These are phyloP conservation scores for Colletotrichum cuscutae DNA, from an alignment of 2,329 filamentous ascomycete species.

Conservation along the genomic window DNA sequence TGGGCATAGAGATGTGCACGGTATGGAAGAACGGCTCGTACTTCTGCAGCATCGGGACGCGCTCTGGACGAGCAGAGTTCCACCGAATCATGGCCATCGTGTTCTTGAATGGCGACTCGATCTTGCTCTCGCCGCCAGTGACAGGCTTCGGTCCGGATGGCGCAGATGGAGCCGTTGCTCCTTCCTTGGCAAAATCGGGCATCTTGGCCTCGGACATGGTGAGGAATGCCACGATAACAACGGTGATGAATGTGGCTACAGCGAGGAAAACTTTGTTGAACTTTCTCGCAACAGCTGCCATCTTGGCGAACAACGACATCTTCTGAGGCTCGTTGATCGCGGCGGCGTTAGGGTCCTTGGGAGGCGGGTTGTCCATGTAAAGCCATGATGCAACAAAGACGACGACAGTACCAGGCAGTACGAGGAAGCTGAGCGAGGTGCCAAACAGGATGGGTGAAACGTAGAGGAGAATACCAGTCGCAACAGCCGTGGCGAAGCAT, in stretches of 20 bases:
- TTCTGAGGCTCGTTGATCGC: constrained; percentile 26
- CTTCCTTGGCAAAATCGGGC: constrained; percentile 33
- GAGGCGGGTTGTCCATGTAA: constrained; percentile 43
- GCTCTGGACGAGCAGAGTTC: constrained; percentile 41
- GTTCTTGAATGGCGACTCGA: constrained; percentile 42
- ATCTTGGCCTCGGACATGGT: constrained; percentile 36
- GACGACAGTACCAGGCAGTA: constrained; percentile 42
- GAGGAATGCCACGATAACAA: constrained; percentile 37
- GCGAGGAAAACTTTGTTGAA: constrained; percentile 32
- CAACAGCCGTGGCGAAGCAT: constrained; percentile 45
- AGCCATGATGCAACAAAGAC: constrained; percentile 45
- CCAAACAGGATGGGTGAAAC: constrained; percentile 44
- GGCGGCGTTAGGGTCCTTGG: constrained; percentile 35
- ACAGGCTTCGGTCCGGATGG: constrained; percentile 13
- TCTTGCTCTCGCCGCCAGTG: constrained; percentile 23
- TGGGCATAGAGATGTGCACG: constrained; percentile 42
- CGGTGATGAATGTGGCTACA: constrained; percentile 32
- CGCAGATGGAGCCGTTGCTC: not conserved
- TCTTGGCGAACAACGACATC: constrained; percentile 27
- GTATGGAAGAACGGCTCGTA: constrained; percentile 45
- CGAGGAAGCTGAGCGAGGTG: constrained; percentile 41
- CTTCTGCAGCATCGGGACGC: constrained; percentile 40
- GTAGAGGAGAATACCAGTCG: constrained; percentile 45
- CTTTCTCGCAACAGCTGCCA: constrained; percentile 31
- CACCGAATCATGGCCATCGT: constrained; percentile 43